phyloP scores from a whole-genome alignment of 768 basidiomycete genomes.

The Dioszegia crocea region DNA sequence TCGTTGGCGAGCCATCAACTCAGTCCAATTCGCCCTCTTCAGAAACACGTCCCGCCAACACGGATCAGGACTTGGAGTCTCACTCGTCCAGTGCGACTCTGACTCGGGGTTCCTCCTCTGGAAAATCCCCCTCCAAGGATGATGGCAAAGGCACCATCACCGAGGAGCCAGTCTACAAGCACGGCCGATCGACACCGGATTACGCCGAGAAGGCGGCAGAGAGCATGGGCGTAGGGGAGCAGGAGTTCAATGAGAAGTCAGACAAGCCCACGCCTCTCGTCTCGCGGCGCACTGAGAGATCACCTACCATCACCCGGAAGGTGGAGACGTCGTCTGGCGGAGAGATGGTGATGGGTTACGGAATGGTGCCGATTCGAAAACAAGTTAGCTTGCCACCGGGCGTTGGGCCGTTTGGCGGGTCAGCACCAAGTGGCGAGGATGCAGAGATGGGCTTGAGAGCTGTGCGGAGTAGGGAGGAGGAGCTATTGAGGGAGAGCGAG shows the following conservation, averaged over 20 bases:
- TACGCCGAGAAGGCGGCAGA: background rate
- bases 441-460: conserved; percentile 35
- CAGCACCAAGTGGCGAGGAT: conserved; percentile 34
- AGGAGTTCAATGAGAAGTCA: background rate
- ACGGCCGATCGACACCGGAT: background rate
- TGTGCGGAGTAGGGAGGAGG: conserved; percentile 34
- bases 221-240: background rate
- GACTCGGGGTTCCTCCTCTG: too few species aligned
- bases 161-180: background rate
- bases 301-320: background rate
- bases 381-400: conserved; percentile 27
- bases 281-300: background rate
- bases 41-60: background rate
- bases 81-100: too few species aligned
- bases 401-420: conserved; percentile 35
- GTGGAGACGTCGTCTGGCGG: background rate
- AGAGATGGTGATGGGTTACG: conserved; percentile 13
- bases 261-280: background rate
- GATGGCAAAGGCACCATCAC: background rate
- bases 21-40: too few species aligned
- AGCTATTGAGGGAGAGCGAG: conserved; percentile 26
- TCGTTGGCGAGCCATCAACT: too few species aligned
- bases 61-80: too few species aligned
- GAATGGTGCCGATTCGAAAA: conserved; percentile 27
- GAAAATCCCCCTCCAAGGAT: too few species aligned